Evolutionary conservation across 2,329 filamentous ascomycete genomes (phyloP).

Genomic region (Microcyclospora pomicola): DNA sequence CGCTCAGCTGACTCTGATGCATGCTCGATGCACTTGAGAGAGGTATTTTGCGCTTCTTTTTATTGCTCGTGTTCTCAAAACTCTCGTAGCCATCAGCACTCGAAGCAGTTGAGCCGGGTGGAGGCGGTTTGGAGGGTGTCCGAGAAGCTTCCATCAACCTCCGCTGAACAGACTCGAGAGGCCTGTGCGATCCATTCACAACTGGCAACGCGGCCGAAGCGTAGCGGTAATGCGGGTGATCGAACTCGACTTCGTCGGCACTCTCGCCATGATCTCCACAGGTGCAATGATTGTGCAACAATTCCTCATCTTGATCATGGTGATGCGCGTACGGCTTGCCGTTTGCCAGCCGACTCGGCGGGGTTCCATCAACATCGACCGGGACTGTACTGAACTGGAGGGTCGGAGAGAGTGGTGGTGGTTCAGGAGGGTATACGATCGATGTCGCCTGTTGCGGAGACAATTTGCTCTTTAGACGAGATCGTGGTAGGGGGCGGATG

Average conservation of each 20-base stretch:
- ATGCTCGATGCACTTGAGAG: slow-evolving; percentile 59
- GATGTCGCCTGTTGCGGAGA: slow-evolving; percentile 71
- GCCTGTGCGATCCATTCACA: slow-evolving; percentile 13
- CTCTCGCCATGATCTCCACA: slow-evolving; percentile 42
- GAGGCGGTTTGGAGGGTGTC: slow-evolving; percentile 9
- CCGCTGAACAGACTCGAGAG: slow-evolving; percentile 21
- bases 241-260: slow-evolving; percentile 40
- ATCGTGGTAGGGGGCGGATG: slow-evolving; percentile 83
- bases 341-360: slow-evolving; percentile 13
- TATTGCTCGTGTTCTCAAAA: slow-evolving; percentile 97
- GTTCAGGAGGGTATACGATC: slow-evolving; percentile 68
- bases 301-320: slow-evolving; percentile 36
- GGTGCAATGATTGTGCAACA: slow-evolving; percentile 25
- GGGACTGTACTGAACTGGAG: slow-evolving; percentile 13
- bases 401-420: slow-evolving; percentile 47
- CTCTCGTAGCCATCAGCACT: slow-evolving; percentile 84
- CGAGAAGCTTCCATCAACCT: slow-evolving; percentile 24
- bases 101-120: slow-evolving; percentile 46
- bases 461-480: slow-evolving; percentile 72
- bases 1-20: slow-evolving; percentile 45
- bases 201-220: slow-evolving; percentile 20
- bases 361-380: slow-evolving; percentile 10
- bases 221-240: slow-evolving; percentile 25
- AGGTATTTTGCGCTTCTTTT: slow-evolving; percentile 97
- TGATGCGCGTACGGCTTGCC: slow-evolving; percentile 20